Conservation (phyloP, 768 basidiomycete genomes). For the Neoboletus magnificus region DNA sequence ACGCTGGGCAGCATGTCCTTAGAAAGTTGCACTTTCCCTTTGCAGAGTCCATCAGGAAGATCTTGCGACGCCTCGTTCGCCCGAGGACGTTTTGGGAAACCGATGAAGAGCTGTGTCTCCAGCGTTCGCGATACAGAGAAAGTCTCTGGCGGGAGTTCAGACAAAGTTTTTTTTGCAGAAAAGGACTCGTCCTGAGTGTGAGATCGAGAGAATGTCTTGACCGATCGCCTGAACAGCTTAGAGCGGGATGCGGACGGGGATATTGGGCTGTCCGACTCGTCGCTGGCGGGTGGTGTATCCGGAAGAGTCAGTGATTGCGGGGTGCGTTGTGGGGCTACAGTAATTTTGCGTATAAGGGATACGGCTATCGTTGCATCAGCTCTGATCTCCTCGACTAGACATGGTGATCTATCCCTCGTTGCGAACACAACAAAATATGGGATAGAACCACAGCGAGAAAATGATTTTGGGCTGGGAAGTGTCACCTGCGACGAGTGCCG, state of each 20-base stretch:
- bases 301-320: slow-evolving; percentile 46
- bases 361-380: slow-evolving; percentile 70
- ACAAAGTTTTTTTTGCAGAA: slow-evolving; percentile 23
- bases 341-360: slow-evolving; percentile 59
- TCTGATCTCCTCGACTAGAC: slow-evolving; percentile 61
- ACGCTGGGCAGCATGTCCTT: slow-evolving; percentile 62
- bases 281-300: slow-evolving; percentile 46
- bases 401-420: slow-evolving; percentile 53
- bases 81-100: slow-evolving; percentile 67
- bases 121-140: slow-evolving; percentile 25
- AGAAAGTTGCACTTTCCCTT: slow-evolving; percentile 52
- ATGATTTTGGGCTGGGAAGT: slow-evolving; percentile 57
- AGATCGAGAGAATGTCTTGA: slow-evolving; percentile 20
- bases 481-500: slow-evolving; percentile 42
- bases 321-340: slow-evolving; percentile 42
- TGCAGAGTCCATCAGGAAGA: slow-evolving; percentile 68
- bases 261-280: slow-evolving; percentile 36
- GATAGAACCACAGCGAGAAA: slow-evolving; percentile 59
- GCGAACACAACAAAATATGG: slow-evolving; percentile 74
- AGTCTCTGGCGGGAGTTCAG: slow-evolving; percentile 20
- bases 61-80: slow-evolving; percentile 44
- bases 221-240: slow-evolving; percentile 32
- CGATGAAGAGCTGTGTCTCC: slow-evolving; percentile 49
- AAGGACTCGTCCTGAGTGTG: slow-evolving; percentile 7
- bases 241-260: slow-evolving; percentile 8